Evolutionary conservation across 179 eudicot genomes (phyloP), one percentile per base, ranked within the genome.

Genomic region (Beta macrorhiza): DNA sequence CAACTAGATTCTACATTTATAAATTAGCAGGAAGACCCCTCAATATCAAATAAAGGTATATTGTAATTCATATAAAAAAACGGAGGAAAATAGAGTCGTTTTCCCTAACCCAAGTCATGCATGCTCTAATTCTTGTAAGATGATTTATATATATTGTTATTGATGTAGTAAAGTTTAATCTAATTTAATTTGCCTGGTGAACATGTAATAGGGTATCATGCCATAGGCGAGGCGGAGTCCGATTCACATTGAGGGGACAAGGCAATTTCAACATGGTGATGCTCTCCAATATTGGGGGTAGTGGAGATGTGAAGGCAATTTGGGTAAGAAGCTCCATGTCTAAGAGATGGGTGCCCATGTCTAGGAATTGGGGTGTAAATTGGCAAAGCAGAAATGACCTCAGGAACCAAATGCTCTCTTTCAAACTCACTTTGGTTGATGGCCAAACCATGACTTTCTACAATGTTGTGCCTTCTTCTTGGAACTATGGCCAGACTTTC

Each of bases 211-310:
- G 93, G 91, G 90, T 90, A 67, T 22, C 91, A 53, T 93, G 97
- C 32, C 89, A 63, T 17, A 84, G 97, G 72, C 86, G 79, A 59
- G 93, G 95, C 0, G 97, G 95, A 10, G 93, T 93, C 6, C 90
- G 91, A 51, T 93, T 93, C 83, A 93, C 93, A 22, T 63, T 93
- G 78, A 91, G 87, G 82, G 97, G 95, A 51, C 91, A 89, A 81
- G 89, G 93, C 16, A 90, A 89, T 78, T 93, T 91, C 88, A 89
- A 90, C 89, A 88, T 91, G 93, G 89, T 91, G 76, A 89, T 90
- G 92, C 77, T 91, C 68, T 82, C 93, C 1, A 93, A 93, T 78
- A 87, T 91, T 1, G 92, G 93, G 0, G 97, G 97, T 0, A 87
- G 91, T 29, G 97, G 97, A 0, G 95, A 88, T n/a, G 81, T 91